Percentiles rank a stretch among this genome's conserved stretches.
phyloP scores from a whole-genome alignment of 2,329 filamentous ascomycete genomes.

The Cladobotryum protrusum region DNA sequence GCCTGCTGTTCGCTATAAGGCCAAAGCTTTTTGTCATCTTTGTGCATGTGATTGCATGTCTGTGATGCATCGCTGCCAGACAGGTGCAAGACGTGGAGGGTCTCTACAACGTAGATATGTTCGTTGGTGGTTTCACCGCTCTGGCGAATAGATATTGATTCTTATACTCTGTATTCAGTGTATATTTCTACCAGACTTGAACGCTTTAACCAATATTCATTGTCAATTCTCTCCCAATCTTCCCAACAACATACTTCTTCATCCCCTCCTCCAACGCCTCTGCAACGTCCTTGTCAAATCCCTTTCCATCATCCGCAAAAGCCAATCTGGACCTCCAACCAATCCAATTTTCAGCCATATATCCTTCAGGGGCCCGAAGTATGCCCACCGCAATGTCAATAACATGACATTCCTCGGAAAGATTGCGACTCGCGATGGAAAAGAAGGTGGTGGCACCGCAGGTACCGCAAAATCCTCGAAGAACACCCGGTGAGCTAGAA shows the following conservation, averaged over 20 bases:
- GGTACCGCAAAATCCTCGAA: slow-evolving; percentile 38
- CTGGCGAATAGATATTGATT: no score
- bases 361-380: slow-evolving; percentile 38
- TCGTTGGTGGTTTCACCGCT: no score
- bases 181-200: background rate
- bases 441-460: slow-evolving; percentile 42
- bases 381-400: slow-evolving; percentile 39
- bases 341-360: slow-evolving; percentile 40
- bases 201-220: background rate
- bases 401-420: slow-evolving; percentile 26
- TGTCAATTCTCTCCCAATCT: slow-evolving; percentile 25
- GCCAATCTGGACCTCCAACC: slow-evolving; percentile 37
- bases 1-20: no score
- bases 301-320: slow-evolving; percentile 27
- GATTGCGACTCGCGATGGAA: slow-evolving; percentile 20
- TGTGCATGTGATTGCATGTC: no score
- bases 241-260: slow-evolving; percentile 30
- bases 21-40: no score
- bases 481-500: slow-evolving; percentile 31
- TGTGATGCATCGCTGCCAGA: no score
- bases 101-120: no score
- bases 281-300: slow-evolving; percentile 31
- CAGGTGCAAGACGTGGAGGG: no score
- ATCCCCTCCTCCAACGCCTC: slow-evolving; percentile 32
- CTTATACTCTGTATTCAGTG: no score